Evolutionary conservation across 2,329 filamentous ascomycete species (phyloP), one percentile per base, ranked within the genome.

Genomic region (Fusarium nisikadoi): DNA sequence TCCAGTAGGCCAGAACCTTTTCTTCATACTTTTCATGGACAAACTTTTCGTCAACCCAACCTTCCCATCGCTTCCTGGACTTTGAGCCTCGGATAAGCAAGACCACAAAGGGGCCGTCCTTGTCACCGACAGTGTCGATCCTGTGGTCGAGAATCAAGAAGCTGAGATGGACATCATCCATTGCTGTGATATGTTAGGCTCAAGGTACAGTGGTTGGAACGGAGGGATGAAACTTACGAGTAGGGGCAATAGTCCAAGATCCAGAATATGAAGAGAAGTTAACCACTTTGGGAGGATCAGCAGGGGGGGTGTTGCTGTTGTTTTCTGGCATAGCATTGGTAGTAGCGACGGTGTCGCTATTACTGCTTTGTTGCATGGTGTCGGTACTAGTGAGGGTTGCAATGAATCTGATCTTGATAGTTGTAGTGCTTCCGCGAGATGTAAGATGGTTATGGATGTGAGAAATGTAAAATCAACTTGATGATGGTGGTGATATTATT

Each of bases 131-230:
- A 0, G 19, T 8, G 3, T 27, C 33, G 33, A 38, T 4, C 9
- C 38, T 38, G 19, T 52, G 33, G n/a, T 52, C 8, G 9, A 52
- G 17, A 38, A 52, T 52, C 14, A 25, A 36, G 16, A 35, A 27
- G 49, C 8, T 36, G n/a, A 6, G 29, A 14, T 11, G 33, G 16
- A 49, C 29, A 6, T 8, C 11, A 6, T 52, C 33, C 46, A 49
- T 49, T 49, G 46, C 46, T 49, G 20, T 33, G 3, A 1, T 9
- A 7, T 49, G 20, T 49, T 12, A 49, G 20, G 33, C n/a, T 23
- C 16, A 4, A 4, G 14, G 11, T 49, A 4, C 16, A 8, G 6
- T 27, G 10, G 3, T 10, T 0, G 13, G 46, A 23, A 2, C 5
- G 31, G 8, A 23, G 10, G 5, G 20, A 4, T 49, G 4, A 3